phyloP scores from a whole-genome alignment of 106 monocot species.

The Dioscorea alata region DNA sequence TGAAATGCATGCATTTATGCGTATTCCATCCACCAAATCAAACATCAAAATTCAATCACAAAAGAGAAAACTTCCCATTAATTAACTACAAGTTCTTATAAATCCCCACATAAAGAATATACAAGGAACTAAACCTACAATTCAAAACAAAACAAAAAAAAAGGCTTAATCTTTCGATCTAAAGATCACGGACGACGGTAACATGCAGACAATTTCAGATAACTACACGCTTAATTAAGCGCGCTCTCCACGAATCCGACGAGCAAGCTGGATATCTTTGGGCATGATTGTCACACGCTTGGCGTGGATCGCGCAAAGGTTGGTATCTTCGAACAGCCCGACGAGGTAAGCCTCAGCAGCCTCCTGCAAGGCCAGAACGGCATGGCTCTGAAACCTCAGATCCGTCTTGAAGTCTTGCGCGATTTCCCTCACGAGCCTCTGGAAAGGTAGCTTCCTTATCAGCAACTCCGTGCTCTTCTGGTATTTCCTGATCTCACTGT shows the following conservation, averaged over 20 bases:
- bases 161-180: background rate
- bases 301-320: slow-evolving; percentile 2
- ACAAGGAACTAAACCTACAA: background rate
- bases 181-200: background rate
- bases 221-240: background rate
- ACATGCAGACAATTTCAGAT: background rate
- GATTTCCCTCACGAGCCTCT: background rate
- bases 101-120: too few relatives aligned
- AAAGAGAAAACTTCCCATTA: too few relatives aligned
- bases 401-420: slow-evolving; percentile 1
- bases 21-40: too few relatives aligned
- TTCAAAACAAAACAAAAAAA: background rate
- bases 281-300: slow-evolving; percentile 7
- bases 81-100: too few relatives aligned
- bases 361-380: slow-evolving; percentile 1
- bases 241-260: background rate
- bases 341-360: slow-evolving; percentile 3
- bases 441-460: slow-evolving; percentile 4
- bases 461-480: slow-evolving; percentile 1
- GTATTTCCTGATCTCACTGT: background rate
- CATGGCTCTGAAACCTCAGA: slow-evolving; percentile 1
- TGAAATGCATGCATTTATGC: too few relatives aligned
- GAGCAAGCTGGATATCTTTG: slow-evolving; percentile 1
- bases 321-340: slow-evolving; percentile 5
- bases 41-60: too few relatives aligned